These are phyloP conservation scores for Phaeosphaeria sp. DNA, from an alignment of 2,329 filamentous ascomycete species.

Conservation along the genomic window DNA sequence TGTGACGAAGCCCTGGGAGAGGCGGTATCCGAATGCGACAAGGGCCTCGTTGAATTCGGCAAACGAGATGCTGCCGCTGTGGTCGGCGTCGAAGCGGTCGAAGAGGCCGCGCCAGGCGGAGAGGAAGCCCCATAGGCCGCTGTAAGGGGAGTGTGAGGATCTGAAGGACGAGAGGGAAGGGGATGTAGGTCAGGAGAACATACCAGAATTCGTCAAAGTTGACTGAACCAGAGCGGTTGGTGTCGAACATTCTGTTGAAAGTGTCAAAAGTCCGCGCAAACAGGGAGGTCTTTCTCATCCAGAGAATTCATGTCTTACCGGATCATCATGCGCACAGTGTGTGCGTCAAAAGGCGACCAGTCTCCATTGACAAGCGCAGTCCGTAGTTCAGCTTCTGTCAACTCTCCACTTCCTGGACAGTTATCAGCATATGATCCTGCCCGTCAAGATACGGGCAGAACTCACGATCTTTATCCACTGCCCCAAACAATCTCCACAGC, in stretches of 20 bases:
- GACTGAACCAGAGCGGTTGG: constrained; percentile 85
- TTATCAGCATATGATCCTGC: too few species aligned
- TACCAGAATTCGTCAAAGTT: constrained; percentile 93
- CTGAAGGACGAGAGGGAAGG: neutral
- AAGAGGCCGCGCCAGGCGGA: constrained; percentile 94
- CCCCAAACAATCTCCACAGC: constrained; percentile 83
- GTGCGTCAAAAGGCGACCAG: constrained; percentile 89
- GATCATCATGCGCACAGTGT: constrained; percentile 99
- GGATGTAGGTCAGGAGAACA: constrained; percentile 6
- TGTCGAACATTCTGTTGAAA: constrained; percentile 82
- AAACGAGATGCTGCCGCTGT: constrained; percentile 83
- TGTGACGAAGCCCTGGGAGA: constrained; percentile 82
- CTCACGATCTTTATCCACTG: constrained; percentile 84
- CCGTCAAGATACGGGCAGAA: neutral
- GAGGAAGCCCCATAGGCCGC: constrained; percentile 91
- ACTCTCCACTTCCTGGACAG: constrained; percentile 71
- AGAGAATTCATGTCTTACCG: too few species aligned
- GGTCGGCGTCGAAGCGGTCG: constrained; percentile 91
- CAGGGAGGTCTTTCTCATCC: too few species aligned
- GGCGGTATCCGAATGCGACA: constrained; percentile 87
- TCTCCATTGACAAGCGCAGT: constrained; percentile 95
- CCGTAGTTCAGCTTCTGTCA: constrained; percentile 85
- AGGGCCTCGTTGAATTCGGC: constrained; percentile 89
- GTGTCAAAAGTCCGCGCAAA: neutral
- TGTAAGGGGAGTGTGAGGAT: constrained; percentile 26